Base-by-base conservation (phyloP, 257 asterid genomes). In the Paraleonurus japonicus region DNA sequence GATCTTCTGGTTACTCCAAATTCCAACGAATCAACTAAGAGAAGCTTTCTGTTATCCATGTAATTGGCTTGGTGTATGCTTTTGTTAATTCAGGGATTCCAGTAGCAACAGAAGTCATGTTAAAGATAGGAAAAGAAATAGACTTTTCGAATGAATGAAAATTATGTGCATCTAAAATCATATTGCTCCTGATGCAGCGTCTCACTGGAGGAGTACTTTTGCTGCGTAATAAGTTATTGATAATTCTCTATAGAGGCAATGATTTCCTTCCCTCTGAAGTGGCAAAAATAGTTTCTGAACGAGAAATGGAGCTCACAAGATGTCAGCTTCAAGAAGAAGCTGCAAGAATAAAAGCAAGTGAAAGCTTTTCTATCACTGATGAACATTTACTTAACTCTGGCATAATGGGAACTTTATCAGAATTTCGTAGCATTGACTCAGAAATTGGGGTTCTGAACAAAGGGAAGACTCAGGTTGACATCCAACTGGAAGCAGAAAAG, bases 141-240 rank as follows among this genome's bases (percentile, higher is more conserved):
- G n/a, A 57, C 58, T 23, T 67, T 43, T 60, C 37, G 17, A 13
- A 15, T 17, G 58, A 54, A 43, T 53, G 62, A 64, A 30, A 50
- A 28, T 19, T 57, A 24, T 43, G 41, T 5, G 13, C 76, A 67
- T 84, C 74, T 54, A 69, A 24, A 28, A 75, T 65, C 17, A 35
- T 63, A 30, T 70, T 75, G 47, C 64, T 79, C 27, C 22, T 84
- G 47, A n/a, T 85, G 89, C 95, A 94, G 97, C 50, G 24, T 61
- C 95, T 91, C 78, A 94, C 97, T 13, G 97, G 96, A 65, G 97
- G 97, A 81, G 87, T 88, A 64, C 89, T 94, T 67, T 39, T 94
- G 55, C 80, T 94, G 81, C 93, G 99, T 73, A 89, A 94, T 74
- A 94, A 91, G 83, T 91, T 82, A 86, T 43, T 86, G 69, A 91